Evolutionary conservation across 768 basidiomycete species (phyloP).

Genomic region (Russula brevipes): DNA sequence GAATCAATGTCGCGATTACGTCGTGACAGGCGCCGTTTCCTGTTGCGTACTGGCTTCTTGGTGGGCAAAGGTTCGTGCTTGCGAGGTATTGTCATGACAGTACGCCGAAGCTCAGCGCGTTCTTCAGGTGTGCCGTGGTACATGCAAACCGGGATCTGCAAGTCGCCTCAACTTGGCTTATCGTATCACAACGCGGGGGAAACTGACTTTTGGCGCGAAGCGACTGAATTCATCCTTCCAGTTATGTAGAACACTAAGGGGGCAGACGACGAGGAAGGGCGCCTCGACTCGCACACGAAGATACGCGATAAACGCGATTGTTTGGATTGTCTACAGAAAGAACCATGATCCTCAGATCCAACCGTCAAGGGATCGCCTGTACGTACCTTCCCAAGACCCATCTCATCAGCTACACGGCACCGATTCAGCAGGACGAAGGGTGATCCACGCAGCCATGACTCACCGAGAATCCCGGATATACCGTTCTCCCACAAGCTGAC

Average conservation of each 20-base stretch:
- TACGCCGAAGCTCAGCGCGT: constrained; percentile 64
- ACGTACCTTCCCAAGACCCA: constrained; percentile 83
- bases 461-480: constrained; percentile 73
- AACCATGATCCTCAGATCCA: background rate
- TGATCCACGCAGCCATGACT: constrained; percentile 16
- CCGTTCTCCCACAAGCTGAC: constrained; percentile 81
- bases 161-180: background rate
- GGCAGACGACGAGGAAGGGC: constrained; percentile 87
- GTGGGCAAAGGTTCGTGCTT: background rate
- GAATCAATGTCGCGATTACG: constrained; percentile 1
- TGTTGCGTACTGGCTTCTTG: background rate
- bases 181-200: constrained; percentile 9
- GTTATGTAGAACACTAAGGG: constrained; percentile 88
- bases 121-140: constrained; percentile 85
- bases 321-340: constrained; percentile 75
- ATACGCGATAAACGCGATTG: constrained; percentile 89
- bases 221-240: constrained; percentile 82
- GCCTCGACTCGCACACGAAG: constrained; percentile 67
- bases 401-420: constrained; percentile 68
- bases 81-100: constrained; percentile 5
- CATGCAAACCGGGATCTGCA: constrained; percentile 77
- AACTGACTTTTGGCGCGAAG: constrained; percentile 71
- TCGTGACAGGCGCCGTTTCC: constrained; percentile 4
- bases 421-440: constrained; percentile 18
- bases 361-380: background rate